A percentile compares a stretch with the other conserved stretches of the same genome.
Evolutionary conservation across 345 rosid species (phyloP).

Genomic region (Limnanthes douglasii): DNA sequence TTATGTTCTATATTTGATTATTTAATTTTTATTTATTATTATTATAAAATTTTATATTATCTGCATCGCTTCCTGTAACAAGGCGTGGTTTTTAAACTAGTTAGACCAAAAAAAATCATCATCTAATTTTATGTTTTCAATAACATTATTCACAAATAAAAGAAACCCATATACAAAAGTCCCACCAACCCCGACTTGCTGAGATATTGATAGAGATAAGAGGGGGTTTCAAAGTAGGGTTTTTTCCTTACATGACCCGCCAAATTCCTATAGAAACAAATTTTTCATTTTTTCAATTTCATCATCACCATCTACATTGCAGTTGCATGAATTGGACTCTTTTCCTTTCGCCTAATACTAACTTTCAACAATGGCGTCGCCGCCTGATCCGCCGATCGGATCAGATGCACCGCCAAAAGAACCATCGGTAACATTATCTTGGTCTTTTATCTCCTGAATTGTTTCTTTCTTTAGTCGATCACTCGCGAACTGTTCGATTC

Average conservation of each 20-base stretch:
- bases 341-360: constrained; percentile 17
- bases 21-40: too few species aligned
- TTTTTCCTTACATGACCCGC: constrained; percentile 44
- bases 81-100: too few species aligned
- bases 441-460: constrained; percentile 1
- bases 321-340: constrained; percentile 28
- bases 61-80: too few species aligned
- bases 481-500: background rate
- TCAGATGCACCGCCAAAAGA: constrained; percentile 38
- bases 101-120: too few species aligned
- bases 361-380: constrained; percentile 42
- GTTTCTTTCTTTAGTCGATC: background rate
- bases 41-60: too few species aligned
- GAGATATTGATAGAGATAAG: too few species aligned
- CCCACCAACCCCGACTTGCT: too few species aligned
- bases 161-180: too few species aligned
- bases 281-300: background rate
- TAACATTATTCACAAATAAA: too few species aligned
- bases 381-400: constrained; percentile 42
- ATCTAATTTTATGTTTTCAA: too few species aligned
- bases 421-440: constrained; percentile 20
- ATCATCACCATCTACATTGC: constrained; percentile 13
- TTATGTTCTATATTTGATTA: too few species aligned
- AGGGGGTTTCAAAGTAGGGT: too few species aligned
- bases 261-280: constrained; percentile 19